Conservation (phyloP, 306 rosid species). For the Nissolia schottii region DNA sequence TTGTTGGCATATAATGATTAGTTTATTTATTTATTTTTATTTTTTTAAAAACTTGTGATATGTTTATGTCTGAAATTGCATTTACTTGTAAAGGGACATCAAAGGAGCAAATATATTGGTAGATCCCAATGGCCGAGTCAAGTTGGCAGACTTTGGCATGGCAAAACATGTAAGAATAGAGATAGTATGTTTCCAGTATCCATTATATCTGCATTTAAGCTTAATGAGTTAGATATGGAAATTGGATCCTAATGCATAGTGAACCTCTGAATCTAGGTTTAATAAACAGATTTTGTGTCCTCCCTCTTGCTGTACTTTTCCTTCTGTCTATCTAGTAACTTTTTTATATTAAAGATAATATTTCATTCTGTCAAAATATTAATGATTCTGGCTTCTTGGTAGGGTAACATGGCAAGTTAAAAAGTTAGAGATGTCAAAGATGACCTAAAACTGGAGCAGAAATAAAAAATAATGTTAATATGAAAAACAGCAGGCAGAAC, state of each 20-base stretch:
- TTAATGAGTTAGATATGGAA: slow-evolving; percentile 12
- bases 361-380: neutral
- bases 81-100: slow-evolving; percentile 70
- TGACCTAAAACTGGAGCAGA: neutral
- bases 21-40: too few species aligned
- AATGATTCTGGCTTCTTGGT: neutral
- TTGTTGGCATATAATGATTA: slow-evolving; percentile 1
- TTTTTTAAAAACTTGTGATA: neutral
- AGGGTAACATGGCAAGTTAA: neutral
- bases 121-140: slow-evolving; percentile 91
- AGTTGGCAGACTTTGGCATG: slow-evolving; percentile 99
- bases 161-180: slow-evolving; percentile 89
- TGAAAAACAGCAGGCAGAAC: neutral
- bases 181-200: slow-evolving; percentile 7
- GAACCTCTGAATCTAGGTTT: slow-evolving; percentile 8
- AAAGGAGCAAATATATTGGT: slow-evolving; percentile 98
- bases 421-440: neutral
- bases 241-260: neutral
- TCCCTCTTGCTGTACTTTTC: neutral
- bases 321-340: neutral
- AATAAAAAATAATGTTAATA: neutral
- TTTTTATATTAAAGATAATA: neutral
- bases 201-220: slow-evolving; percentile 15
- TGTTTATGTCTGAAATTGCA: slow-evolving; percentile 18
- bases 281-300: neutral